phyloP scores from a whole-genome alignment of 75 land plant genomes.

The Cryptomeria japonica region DNA sequence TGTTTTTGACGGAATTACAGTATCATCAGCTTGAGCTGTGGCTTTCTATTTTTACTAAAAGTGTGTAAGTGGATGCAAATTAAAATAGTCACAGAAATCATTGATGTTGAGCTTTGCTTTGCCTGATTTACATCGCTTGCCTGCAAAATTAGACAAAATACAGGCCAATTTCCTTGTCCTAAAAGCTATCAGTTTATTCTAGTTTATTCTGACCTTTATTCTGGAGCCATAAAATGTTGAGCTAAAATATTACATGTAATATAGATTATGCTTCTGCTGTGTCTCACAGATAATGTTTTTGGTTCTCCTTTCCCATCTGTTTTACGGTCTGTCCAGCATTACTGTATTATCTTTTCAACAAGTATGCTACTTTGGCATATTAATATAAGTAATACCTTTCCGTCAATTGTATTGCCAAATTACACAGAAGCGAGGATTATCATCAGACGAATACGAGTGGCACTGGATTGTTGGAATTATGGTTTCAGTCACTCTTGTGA shows the following conservation, averaged over 20 bases:
- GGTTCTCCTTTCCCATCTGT: not conserved
- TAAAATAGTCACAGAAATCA: not conserved
- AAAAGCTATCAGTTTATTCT: not conserved
- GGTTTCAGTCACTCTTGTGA: too few species aligned
- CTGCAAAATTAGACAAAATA: too few species aligned
- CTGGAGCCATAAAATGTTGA: not conserved
- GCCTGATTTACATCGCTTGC: too few species aligned
- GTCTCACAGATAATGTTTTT: not conserved
- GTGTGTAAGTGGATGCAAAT: not conserved
- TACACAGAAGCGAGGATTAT: constrained; percentile 28
- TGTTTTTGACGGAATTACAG: not conserved
- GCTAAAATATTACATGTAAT: not conserved
- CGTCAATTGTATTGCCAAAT: not conserved
- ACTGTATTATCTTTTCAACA: not conserved
- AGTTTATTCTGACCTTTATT: not conserved
- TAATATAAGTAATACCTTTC: too few species aligned
- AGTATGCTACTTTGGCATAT: not conserved
- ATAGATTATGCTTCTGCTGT: not conserved
- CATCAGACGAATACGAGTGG: constrained; percentile 33
- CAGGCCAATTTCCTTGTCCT: too few species aligned
- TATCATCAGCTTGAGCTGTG: not conserved
- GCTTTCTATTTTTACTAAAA: not conserved
- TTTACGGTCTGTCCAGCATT: not conserved
- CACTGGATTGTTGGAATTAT: constrained; percentile 21
- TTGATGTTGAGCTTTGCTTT: not conserved